Percentiles rank a stretch among this genome's conserved stretches.
Evolutionary conservation across 148 eudicot species (phyloP).

Genomic region (Silene conica): DNA sequence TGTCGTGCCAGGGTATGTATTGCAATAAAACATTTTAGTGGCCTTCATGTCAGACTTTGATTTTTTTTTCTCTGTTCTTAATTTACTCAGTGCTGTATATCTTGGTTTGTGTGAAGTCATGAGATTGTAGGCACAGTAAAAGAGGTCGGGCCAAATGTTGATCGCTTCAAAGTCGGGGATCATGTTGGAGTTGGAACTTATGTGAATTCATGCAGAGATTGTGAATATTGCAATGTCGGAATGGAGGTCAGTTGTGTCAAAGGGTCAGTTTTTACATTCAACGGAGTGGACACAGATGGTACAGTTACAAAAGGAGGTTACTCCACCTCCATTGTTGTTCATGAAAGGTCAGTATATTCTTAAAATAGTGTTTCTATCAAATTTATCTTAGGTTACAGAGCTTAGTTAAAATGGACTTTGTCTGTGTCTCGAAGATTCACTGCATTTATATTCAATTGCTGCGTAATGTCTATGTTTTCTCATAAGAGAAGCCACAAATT

Average conservation of each 20-base stretch:
- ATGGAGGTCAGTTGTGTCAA: slow-evolving; percentile 57
- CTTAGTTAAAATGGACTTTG: background rate
- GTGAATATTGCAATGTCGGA: slow-evolving; percentile 59
- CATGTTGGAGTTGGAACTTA: slow-evolving; percentile 81
- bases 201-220: slow-evolving; percentile 76
- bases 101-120: slow-evolving; percentile 40
- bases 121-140: slow-evolving; percentile 83
- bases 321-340: slow-evolving; percentile 62
- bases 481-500: background rate
- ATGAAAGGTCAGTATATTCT: slow-evolving; percentile 44
- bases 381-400: background rate
- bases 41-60: background rate
- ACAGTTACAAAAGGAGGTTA: slow-evolving; percentile 76
- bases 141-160: slow-evolving; percentile 61
- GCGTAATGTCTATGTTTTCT: background rate
- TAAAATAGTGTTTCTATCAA: background rate
- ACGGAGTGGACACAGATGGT: slow-evolving; percentile 61
- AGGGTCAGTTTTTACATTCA: slow-evolving; percentile 55
- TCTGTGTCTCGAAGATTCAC: background rate
- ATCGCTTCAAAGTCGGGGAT: slow-evolving; percentile 68
- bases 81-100: background rate
- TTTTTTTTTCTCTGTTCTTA: background rate
- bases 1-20: slow-evolving; percentile 75
- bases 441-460: background rate
- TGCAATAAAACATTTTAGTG: background rate